phyloP scores from a whole-genome alignment of 768 basidiomycete species.

The Rubroboletus satanas region DNA sequence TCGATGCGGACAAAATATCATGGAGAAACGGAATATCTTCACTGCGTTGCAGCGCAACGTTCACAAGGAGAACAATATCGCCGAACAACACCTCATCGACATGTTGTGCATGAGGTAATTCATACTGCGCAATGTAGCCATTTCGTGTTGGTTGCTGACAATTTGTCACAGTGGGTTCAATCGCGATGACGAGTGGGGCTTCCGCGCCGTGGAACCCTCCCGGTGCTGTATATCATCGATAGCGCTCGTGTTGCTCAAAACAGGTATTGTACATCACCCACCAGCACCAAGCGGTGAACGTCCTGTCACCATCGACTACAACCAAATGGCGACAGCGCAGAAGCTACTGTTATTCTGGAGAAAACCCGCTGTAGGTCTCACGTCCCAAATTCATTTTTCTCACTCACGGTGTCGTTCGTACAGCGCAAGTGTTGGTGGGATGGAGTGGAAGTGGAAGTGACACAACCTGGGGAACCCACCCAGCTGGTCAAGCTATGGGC shows the following conservation, averaged over 20 bases:
- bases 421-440: constrained; percentile 99
- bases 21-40: constrained; percentile 90
- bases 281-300: constrained; percentile 51
- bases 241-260: constrained; percentile 94
- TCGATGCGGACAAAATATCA: constrained; percentile 80
- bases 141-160: constrained; percentile 9
- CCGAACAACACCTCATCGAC: constrained; percentile 98
- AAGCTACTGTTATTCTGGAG: constrained; percentile 97
- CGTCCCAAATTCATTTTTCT: neutral
- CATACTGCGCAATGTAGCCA: neutral
- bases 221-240: constrained; percentile 98
- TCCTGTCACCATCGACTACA: constrained; percentile 79
- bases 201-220: constrained; percentile 90
- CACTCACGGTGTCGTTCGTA: neutral
- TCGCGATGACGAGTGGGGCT: constrained; percentile 98
- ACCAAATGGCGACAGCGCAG: constrained; percentile 96
- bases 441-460: constrained; percentile 85
- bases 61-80: constrained; percentile 98
- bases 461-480: constrained; percentile 48
- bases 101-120: constrained; percentile 98
- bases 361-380: constrained; percentile 88
- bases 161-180: constrained; percentile 69
- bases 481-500: constrained; percentile 89
- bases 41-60: constrained; percentile 98
- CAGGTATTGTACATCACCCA: constrained; percentile 80